Evolutionary conservation across 2,329 filamentous ascomycete species (phyloP).

Genomic region (Phyllosticta paracitricarpa): DNA sequence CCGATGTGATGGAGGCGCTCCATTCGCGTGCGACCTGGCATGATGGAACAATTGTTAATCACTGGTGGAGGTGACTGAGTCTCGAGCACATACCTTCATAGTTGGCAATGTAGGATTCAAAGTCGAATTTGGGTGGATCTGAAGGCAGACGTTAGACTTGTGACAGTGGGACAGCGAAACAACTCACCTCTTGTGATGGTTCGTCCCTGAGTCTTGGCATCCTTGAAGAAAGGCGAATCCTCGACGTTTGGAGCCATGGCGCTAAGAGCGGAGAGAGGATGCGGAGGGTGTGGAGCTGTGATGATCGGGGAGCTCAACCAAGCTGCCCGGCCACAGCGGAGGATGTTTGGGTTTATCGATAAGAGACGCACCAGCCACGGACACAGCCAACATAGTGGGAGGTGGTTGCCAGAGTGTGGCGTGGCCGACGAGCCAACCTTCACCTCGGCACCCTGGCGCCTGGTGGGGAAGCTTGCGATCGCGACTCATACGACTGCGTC

Average conservation of each 20-base stretch:
- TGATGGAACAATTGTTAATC: background rate
- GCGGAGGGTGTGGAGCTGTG: background rate
- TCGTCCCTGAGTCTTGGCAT: conserved; percentile 18
- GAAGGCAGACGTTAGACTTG: background rate
- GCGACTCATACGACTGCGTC: background rate
- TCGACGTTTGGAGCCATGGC: conserved; percentile 24
- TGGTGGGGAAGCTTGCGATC: background rate
- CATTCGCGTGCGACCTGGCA: conserved; percentile 64
- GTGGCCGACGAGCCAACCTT: background rate
- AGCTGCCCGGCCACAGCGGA: too few relatives aligned
- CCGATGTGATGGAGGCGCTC: conserved; percentile 78
- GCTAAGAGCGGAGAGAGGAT: background rate
- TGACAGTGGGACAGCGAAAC: background rate
- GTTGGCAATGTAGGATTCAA: conserved; percentile 83
- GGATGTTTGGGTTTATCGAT: too few relatives aligned
- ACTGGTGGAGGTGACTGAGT: too few relatives aligned
- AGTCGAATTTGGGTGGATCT: conserved; percentile 81
- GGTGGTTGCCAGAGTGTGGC: too few relatives aligned
- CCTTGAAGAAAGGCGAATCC: conserved; percentile 27
- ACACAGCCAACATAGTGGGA: too few relatives aligned
- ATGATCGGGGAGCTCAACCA: background rate
- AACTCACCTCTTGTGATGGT: conserved; percentile 25
- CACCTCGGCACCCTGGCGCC: background rate
- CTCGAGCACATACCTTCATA: conserved; percentile 56
- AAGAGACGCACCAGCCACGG: too few relatives aligned